A percentile compares a stretch with the other conserved stretches of the same genome.
Evolutionary conservation across 345 rosid species (phyloP).

Genomic region (Eucalyptus tenuipes): DNA sequence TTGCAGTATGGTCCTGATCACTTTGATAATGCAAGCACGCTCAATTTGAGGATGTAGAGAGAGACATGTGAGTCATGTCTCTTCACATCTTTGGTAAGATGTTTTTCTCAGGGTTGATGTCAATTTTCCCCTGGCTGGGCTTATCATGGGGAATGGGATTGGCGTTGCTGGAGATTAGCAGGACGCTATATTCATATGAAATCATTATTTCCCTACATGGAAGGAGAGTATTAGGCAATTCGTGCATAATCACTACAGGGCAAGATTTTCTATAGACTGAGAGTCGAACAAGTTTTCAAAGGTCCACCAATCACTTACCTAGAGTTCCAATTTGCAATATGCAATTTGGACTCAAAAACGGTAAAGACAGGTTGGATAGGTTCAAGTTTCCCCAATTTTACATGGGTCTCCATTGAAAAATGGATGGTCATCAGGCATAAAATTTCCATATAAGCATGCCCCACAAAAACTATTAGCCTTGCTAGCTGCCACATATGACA

Average conservation of each 20-base stretch:
- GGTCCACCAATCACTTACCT: not conserved
- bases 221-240: not conserved
- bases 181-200: not conserved
- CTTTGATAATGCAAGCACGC: not conserved
- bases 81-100: not conserved
- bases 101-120: rapidly evolving
- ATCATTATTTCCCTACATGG: not conserved
- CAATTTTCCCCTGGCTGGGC: not conserved
- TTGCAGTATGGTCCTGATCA: not conserved
- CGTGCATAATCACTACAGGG: not conserved
- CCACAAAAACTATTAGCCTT: not conserved
- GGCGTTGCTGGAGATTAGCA: not conserved
- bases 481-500: not conserved
- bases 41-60: not conserved
- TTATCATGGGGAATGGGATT: not conserved
- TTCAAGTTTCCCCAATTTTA: not conserved
- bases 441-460: not conserved
- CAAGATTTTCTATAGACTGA: not conserved
- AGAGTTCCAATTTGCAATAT: not conserved
- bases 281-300: not conserved
- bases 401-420: not conserved
- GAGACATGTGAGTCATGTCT: not conserved
- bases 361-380: not conserved
- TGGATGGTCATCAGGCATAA: not conserved
- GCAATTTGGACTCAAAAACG: not conserved